Base-by-base conservation (phyloP, 2,329 filamentous ascomycete genomes). In the Hirsutella rhossiliensis region DNA sequence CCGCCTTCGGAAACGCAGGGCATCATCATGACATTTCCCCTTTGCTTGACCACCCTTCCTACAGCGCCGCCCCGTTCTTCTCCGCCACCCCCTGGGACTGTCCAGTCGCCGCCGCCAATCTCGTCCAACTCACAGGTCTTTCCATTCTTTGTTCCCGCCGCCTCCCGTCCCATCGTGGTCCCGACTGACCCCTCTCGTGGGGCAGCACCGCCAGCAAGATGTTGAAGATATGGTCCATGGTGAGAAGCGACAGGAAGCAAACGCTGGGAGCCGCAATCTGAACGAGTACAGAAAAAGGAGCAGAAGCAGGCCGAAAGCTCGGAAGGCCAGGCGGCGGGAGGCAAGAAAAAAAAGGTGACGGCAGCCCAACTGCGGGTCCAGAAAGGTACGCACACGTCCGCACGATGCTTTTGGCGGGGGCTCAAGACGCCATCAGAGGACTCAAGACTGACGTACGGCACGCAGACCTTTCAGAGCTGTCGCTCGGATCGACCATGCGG, bases 201-300 rank as follows among this genome's bases (percentile, higher is more conserved):
- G 48, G 43, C 41, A 30, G 38, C 31, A 42, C 50, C 49, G 49
- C 46, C 52, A 38, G 41, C 69, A 89, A 72, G 61, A 97, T 97
- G 92, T 76, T 96, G 75, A 97, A 97, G 73, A 96, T 97, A 73
- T 97, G 90, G 92, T 94, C 88, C 58, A 95, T 97, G 90, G 88
- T 94, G 75, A 58, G 38, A 6, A n/a, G 15, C 15, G 29, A 12
- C 13, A 5, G 29, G 20, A 9, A 11, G 20, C 18, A 7, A 5
- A 18, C 5, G 20, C 20, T 3, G 3, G 27, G 17, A 13, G 15
- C 12, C n/a, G 27, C 15, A n/a, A 15, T 7, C 19, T 23, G 23
- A 23, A 18, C 3, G 11, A 13, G 12, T 15, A 58, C 66, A 94
- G 82, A 89, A 94, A 72, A 92, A 96, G 69, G 86, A 96, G 73